phyloP scores from a whole-genome alignment of 805 yeast species.

The Cyberlindnera americana region DNA sequence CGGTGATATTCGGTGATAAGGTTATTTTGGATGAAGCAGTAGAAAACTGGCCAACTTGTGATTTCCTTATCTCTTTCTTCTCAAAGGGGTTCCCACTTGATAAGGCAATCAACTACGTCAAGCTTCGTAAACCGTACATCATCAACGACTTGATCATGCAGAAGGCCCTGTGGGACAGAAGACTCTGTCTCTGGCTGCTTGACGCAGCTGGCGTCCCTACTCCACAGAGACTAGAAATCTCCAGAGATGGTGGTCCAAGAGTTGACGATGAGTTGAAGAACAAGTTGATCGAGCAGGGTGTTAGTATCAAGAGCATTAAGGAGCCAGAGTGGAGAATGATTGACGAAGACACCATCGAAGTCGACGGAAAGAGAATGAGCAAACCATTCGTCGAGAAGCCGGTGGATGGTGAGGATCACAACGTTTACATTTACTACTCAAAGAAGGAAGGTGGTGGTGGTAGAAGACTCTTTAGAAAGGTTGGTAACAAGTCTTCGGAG shows the following conservation, averaged over 20 bases:
- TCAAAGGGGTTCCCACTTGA: slow-evolving; percentile 96
- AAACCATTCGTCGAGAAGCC: slow-evolving; percentile 99
- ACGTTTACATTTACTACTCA: slow-evolving; percentile 88
- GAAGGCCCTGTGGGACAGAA: slow-evolving; percentile 95
- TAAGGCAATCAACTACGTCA: slow-evolving; percentile 88
- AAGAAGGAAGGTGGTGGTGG: slow-evolving; percentile 96
- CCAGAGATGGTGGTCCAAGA: slow-evolving; percentile 96
- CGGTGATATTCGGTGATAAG: slow-evolving; percentile 95
- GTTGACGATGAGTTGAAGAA: slow-evolving; percentile 64
- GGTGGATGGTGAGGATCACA: slow-evolving; percentile 98
- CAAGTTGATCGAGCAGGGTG: slow-evolving; percentile 59
- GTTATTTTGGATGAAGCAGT: slow-evolving; percentile 89
- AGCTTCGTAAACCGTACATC: slow-evolving; percentile 82
- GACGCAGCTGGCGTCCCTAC: slow-evolving; percentile 85
- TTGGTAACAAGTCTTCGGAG: slow-evolving; percentile 95
- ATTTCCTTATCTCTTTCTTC: slow-evolving; percentile 87
- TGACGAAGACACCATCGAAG: slow-evolving; percentile 78
- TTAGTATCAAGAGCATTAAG: slow-evolving; percentile 37
- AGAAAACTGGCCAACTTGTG: slow-evolving; percentile 99
- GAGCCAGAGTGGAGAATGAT: slow-evolving; percentile 87
- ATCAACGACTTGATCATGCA: slow-evolving; percentile 90
- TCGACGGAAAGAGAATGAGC: slow-evolving; percentile 63
- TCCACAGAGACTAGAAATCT: slow-evolving; percentile 81
- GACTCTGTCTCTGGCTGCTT: slow-evolving; percentile 75
- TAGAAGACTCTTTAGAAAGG: slow-evolving; percentile 86